Conservation (phyloP, 2,329 filamentous ascomycete genomes). For the Balansia obtecta region DNA sequence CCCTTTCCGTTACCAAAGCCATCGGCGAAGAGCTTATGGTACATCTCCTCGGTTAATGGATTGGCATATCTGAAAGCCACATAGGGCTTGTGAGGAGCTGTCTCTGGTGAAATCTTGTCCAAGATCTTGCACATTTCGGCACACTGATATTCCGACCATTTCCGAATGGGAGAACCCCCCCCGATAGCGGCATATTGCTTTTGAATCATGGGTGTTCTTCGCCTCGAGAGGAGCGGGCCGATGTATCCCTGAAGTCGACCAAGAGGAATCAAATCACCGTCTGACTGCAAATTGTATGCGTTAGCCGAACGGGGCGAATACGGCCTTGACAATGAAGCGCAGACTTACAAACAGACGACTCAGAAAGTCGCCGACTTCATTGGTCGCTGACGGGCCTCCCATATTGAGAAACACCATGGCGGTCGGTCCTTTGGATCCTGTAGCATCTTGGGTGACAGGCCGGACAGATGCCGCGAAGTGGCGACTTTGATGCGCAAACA, state of each 20-base stretch:
- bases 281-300: slow-evolving; percentile 44
- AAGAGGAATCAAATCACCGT: slow-evolving; percentile 90
- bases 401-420: slow-evolving; percentile 99
- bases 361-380: slow-evolving; percentile 81
- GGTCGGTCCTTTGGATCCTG: slow-evolving; percentile 65
- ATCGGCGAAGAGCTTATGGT: slow-evolving; percentile 67
- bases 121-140: slow-evolving; percentile 95
- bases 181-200: slow-evolving; percentile 93
- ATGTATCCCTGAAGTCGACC: slow-evolving; percentile 84
- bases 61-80: slow-evolving; percentile 93
- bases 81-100: slow-evolving; percentile 93
- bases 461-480: slow-evolving; percentile 38
- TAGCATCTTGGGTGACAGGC: slow-evolving; percentile 68
- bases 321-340: not conserved
- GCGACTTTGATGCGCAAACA: slow-evolving; percentile 19
- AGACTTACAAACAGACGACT: slow-evolving; percentile 75
- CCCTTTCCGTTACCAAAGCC: slow-evolving; percentile 83
- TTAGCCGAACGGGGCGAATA: slow-evolving; percentile 4
- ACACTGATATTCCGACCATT: slow-evolving; percentile 94
- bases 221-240: slow-evolving; percentile 71
- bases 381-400: slow-evolving; percentile 82
- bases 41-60: slow-evolving; percentile 90
- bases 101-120: slow-evolving; percentile 81
- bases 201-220: slow-evolving; percentile 90
- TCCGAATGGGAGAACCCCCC: slow-evolving; percentile 92